Base-by-base conservation (phyloP, 2,329 filamentous ascomycete genomes). In the Cladophialophora psammophila region DNA sequence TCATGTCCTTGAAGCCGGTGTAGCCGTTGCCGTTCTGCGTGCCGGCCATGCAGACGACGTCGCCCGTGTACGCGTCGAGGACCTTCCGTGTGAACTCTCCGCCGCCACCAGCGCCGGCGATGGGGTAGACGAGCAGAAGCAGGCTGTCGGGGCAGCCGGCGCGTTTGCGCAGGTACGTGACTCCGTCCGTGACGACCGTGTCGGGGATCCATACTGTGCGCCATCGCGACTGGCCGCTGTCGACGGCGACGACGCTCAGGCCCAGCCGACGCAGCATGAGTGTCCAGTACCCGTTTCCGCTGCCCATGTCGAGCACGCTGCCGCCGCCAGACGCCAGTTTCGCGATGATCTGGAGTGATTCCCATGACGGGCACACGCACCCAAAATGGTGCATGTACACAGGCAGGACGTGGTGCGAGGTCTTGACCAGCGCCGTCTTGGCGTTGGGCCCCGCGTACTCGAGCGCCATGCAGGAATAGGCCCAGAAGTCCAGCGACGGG, bases 361-460 rank as follows among this genome's bases (percentile, higher is more conserved):
- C 89, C 76, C 90, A 89, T 9, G 85, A 87, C 0, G 91, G 91
- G 20, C 88, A 88, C 1, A 86, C 86, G 78, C 90, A 93, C 59
- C 90, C 90, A 76, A 93, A 93, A 77, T 93, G 90, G 78, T 93
- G 90, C 84, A 92, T 93, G 63, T 92, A 83, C 18, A 93, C 81
- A 1, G 90, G 90, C 8, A 93, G 83, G 6, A 91, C 82, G 72
- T 90, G 89, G 78, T 93, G 91, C 58, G 85, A 86, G 66, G 82
- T 84, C 60, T 81, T 83, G 3, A 85, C 83, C 32, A 82, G 78
- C 15, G 81, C 82, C 2, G 88, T 85, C 36, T 80, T 77, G 4
- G 80, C 77, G 88, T 86, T 40, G 79, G 78, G 13, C 1, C 89
- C 88, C 58, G 84, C 84, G 88, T 89, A 90, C 77, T 90, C 86